A percentile compares a stretch with the other conserved stretches of the same genome.
phyloP scores from a whole-genome alignment of 1,284 basidiomycete species.

The Papiliotrema nemorosa region DNA sequence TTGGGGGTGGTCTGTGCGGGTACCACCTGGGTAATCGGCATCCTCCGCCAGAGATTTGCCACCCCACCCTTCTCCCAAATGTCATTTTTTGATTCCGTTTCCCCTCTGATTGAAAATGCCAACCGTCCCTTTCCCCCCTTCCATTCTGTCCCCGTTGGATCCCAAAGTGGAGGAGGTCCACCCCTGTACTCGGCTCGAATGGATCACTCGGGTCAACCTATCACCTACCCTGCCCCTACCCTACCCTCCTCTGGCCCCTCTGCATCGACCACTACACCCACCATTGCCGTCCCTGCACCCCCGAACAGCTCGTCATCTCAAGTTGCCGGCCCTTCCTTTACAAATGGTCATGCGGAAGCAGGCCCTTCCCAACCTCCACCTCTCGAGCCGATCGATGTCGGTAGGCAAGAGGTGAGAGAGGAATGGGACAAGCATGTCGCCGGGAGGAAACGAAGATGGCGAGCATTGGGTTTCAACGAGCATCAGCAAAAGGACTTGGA shows the following conservation, averaged over 20 bases:
- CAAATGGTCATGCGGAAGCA: neutral
- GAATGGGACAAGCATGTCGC: neutral
- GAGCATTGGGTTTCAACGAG: neutral
- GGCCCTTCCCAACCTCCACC: no score
- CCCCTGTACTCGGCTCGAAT: neutral
- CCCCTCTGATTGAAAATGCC: no score
- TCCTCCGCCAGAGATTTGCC: no score
- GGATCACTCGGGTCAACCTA: neutral
- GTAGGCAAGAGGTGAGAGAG: neutral
- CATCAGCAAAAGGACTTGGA: neutral
- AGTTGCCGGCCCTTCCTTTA: neutral
- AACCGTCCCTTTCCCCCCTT: no score
- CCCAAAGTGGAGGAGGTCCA: constrained; percentile 1
- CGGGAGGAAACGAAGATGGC: neutral
- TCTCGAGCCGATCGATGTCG: no score
- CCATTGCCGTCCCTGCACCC: no score
- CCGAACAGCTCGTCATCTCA: neutral
- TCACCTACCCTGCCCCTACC: neutral
- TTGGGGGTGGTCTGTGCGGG: no score
- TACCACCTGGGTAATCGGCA: no score
- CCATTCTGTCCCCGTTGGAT: no score
- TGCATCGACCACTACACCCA: neutral
- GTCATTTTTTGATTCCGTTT: no score
- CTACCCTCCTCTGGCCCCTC: neutral
- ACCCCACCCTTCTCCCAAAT: no score